phyloP scores from a whole-genome alignment of 2,329 filamentous ascomycete genomes.

The Fusarium multiceps region DNA sequence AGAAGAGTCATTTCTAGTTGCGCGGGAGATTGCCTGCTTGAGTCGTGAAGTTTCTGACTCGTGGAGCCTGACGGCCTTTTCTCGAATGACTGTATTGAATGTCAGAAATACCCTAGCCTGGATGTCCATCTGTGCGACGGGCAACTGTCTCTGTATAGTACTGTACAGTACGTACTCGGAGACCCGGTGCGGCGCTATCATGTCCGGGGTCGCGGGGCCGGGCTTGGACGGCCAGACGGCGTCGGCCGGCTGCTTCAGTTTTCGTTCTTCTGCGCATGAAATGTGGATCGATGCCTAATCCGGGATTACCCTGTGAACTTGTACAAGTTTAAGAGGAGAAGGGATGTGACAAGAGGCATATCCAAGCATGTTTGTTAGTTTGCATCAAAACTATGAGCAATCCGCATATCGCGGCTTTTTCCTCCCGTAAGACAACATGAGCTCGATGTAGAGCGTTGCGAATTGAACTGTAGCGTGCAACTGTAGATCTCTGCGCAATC shows the following conservation, averaged over 20 bases:
- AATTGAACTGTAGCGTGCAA: constrained; percentile 3
- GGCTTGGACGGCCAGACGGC: constrained; percentile 35
- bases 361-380: not conserved
- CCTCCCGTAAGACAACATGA: not conserved
- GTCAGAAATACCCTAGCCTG: not conserved
- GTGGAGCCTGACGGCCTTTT: constrained; percentile 13
- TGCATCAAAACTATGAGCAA: not conserved
- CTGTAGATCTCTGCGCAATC: constrained; percentile 32
- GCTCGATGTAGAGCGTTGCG: not conserved
- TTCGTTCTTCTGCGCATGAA: not conserved
- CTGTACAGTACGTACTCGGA: constrained; percentile 19
- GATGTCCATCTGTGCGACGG: constrained; percentile 8
- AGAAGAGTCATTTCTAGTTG: constrained; percentile 11
- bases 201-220: constrained; percentile 21
- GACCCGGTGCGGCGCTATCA: constrained; percentile 23
- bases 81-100: constrained; percentile 24
- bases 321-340: constrained; percentile 9
- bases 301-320: constrained; percentile 6
- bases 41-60: constrained; percentile 29
- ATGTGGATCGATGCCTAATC: constrained; percentile 22
- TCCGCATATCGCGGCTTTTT: constrained; percentile 14
- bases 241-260: constrained; percentile 18
- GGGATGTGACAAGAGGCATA: constrained; percentile 10
- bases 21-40: constrained; percentile 1
- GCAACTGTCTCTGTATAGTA: not conserved